Evolutionary conservation across 2,329 filamentous ascomycete genomes (phyloP), one percentile per base, ranked within the genome.

Genomic region (Ophiosphaerella korrae): DNA sequence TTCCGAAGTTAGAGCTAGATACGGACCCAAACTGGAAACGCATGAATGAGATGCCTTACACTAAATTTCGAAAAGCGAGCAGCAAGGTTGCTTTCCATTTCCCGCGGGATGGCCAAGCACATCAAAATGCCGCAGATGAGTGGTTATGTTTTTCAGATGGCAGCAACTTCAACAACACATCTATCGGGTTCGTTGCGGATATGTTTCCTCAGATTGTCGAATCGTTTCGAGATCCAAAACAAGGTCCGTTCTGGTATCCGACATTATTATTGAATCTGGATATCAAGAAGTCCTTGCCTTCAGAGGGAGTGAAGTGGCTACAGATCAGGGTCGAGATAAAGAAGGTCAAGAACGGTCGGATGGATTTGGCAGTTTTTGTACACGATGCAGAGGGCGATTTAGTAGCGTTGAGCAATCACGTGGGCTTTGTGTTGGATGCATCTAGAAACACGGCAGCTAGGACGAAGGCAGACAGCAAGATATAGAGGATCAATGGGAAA

Each of bases 191-290:
- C 60, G 75, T 91, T 6, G 78, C 80, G 14, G 89, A 93, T 68
- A 84, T 84, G 67, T 89, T 87, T 58, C 87, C 87, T 2, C 83
- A 86, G 66, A 78, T 88, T 21, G 72, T 88, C 12, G 85, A 90
- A 69, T 56, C 51, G 3, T 75, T 74, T 54, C 67, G 65, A 33
- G 72, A 73, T 3, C 55, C 67, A 16, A 58, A 44, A 1, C 57
- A 68, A 44, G 67, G 66, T 45, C 70, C 66, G 16, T 85, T 84
- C 60, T 92, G 88, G 89, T 91, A 90, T 68, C 89, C 89, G 0
- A 95, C 90, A 0, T 50, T 95, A 1, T 76, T 86, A 14, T 74
- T 94, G 67, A 91, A 89, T 67, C 64, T 95, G 18, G 90, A 95
- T 55, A 77, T 92, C 34, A 94, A 93, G 77, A 89, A 88, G 68